Evolutionary conservation across 306 rosid genomes (phyloP), one percentile per base, ranked within the genome.

Genomic region (Acacia melanoxylon): DNA sequence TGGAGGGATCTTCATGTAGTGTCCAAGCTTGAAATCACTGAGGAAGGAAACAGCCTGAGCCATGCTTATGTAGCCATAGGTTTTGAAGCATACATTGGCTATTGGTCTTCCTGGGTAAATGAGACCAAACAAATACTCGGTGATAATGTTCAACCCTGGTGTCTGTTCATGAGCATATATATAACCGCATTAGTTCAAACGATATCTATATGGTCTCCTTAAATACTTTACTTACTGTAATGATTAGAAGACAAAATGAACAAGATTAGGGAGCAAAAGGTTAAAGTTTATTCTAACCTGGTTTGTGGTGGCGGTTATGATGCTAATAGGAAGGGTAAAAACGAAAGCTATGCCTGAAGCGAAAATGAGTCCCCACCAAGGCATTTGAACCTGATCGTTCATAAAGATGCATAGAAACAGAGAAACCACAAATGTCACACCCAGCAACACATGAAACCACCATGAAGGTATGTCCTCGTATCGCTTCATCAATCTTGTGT

Each of bases 1-100:
- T 69, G 94, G 97, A 41, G 98, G 97, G 83, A 93, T 93, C 91
- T 93, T 93, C 97, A 90, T 89, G 88, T 93, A 93, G 81, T 93
- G 98, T 11, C 98, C 98, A 14, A 93, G 93, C 90, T 93, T 91
- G 87, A 93, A 93, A 86, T 93, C 98, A 72, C 79, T 82, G 13
- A 93, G 98, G 77, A 93, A 93, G 82, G 98, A 91, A 61, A 93
- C 94, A 45, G 98, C 98, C 48, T 93, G 97, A 20, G 92, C 80
- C 91, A 88, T 91, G 85, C 97, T 93, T 37, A 93, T 90, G 77
- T 86, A 88, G 45, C 97, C 98, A 69, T 89, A 93, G 44, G 94
- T 90, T 87, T 93, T 93, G 92, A 93, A 93, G 89, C 98, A 91
- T 49, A 93, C 97, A 71, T 93, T 93, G 44, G 98, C 98, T 78